phyloP scores from a whole-genome alignment of 106 monocot genomes.

The Alisma plantagoaquatica region DNA sequence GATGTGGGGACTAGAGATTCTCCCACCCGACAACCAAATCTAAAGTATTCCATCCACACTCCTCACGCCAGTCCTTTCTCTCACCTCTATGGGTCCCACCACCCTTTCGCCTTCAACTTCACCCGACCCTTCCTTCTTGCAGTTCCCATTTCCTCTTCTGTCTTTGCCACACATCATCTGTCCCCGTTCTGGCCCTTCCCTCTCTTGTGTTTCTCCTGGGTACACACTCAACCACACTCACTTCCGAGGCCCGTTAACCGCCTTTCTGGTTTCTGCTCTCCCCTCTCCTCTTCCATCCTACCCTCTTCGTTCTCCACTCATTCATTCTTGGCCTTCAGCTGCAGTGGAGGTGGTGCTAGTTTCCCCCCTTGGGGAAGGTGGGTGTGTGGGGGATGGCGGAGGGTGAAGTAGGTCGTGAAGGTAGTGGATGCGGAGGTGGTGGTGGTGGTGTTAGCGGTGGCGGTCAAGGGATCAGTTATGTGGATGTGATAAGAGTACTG shows the following conservation, averaged over 20 bases:
- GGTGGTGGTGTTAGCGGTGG: constrained; percentile 1
- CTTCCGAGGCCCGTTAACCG: not conserved
- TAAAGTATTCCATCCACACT: constrained; percentile 12
- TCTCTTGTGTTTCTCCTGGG: not conserved
- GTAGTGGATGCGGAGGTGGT: constrained; percentile 1
- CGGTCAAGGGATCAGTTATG: no score
- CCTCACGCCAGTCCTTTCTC: not conserved
- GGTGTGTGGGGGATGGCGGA: not conserved
- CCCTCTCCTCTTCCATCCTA: not conserved
- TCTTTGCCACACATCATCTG: not conserved
- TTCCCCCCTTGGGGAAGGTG: not conserved
- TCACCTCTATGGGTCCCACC: not conserved
- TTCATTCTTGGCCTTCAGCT: not conserved
- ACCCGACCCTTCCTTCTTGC: not conserved
- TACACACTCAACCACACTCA: not conserved
- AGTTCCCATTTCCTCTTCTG: not conserved
- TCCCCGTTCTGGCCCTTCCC: not conserved
- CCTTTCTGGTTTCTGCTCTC: not conserved
- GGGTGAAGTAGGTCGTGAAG: constrained; percentile 1
- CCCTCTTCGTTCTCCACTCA: not conserved
- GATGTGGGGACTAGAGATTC: constrained; percentile 13
- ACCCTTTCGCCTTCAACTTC: not conserved
- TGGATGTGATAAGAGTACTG: constrained; percentile 23
- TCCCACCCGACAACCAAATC: constrained; percentile 16
- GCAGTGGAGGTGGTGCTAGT: constrained; percentile 1